Evolutionary conservation across 106 monocot genomes (phyloP), one percentile per base, ranked within the genome.

Genomic region (Dactylorhiza incarnata): DNA sequence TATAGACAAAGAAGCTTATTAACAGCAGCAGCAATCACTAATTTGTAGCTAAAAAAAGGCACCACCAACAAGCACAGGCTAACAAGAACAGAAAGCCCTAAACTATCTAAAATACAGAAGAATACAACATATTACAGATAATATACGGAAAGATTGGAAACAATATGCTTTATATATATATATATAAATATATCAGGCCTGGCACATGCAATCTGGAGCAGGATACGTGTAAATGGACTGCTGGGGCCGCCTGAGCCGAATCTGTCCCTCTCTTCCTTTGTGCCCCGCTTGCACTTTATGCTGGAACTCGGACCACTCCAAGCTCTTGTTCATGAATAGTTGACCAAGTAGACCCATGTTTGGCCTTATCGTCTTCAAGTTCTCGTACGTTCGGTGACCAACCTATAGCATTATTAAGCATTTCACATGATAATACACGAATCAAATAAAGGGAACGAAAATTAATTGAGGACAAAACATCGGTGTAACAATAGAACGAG

Each of bases 191-290:
- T n/a, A n/a, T 84, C 73, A 91, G 10, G 23, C 86, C 66, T 81
- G 76, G 47, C 93, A 90, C 93, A 94, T 94, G 78, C 90, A 94
- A 77, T 90, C 93, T n/a, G 93, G 88, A 74, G 82, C 86, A 12
- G 93, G 93, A 62, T 93, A 90, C 11, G 93, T 94, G 71, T 88
- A 90, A 22, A 94, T 86, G 45, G 90, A 94, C 48, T 94, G 93
- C 50, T 84, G 88, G 44, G 80, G 76, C 59, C 86, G 90, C 75
- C 90, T 86, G 74, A 86, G 52, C 12, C 90, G 72, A 3, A 90
- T 82, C 74, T 88, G 86, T 7, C 88, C 93, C 56, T 84, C 79
- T 59, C 93, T 87, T 43, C 74, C 72, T 74, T 47, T 85, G 75
- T 94, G 94, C 9, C 94, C 91, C 23, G 56, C 71, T 67, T 74